Conservation (phyloP, 108 stramenopile species). For the Fragilaria crotonensis region DNA sequence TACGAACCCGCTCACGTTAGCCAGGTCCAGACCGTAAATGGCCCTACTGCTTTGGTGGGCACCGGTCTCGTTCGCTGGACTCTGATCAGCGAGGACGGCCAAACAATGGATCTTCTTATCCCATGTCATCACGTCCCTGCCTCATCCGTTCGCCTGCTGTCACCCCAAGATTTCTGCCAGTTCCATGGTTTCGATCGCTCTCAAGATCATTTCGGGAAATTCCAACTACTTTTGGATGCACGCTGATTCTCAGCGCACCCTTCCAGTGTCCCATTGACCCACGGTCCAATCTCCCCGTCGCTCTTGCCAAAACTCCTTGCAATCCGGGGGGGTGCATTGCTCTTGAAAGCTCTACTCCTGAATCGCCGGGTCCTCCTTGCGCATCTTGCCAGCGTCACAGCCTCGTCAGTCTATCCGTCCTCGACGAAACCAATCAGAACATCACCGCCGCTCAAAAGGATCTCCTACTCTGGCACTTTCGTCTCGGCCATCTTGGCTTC, state of each 20-base stretch:
- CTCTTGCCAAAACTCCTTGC: neutral
- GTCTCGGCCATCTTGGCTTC: slow-evolving; percentile 14
- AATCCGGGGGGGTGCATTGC: neutral
- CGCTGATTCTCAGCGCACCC: neutral
- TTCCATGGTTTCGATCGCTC: neutral
- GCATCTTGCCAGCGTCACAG: neutral
- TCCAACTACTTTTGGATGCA: neutral
- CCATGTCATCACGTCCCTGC: neutral
- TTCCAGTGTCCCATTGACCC: slow-evolving; percentile 1
- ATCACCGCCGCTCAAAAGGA: slow-evolving; percentile 24
- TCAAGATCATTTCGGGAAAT: neutral
- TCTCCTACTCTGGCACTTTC: slow-evolving; percentile 15
- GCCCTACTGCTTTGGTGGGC: neutral
- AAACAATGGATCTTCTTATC: neutral
- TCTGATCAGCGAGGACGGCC: neutral
- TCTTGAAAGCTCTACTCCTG: neutral
- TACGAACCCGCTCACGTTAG: neutral
- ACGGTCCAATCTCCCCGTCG: neutral
- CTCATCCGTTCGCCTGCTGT: neutral
- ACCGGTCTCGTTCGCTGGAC: neutral
- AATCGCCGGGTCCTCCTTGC: neutral
- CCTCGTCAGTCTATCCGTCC: neutral
- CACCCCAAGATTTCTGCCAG: neutral
- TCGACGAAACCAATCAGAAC: slow-evolving; percentile 11
- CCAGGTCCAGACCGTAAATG: neutral